Base-by-base conservation (phyloP, 2,329 filamentous ascomycete genomes). In the Lachnellula subtilissima region DNA sequence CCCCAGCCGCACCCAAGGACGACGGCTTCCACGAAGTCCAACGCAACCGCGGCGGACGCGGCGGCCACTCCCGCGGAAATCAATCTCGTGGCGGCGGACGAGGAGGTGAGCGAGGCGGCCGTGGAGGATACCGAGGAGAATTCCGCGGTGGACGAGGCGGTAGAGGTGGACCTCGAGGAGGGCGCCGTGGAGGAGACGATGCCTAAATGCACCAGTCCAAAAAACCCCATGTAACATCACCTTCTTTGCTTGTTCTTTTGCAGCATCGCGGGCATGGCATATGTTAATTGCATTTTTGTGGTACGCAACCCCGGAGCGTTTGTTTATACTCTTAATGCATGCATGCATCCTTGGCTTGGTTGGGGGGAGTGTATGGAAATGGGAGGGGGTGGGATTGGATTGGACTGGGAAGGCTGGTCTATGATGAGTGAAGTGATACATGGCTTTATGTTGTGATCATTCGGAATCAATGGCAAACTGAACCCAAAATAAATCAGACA, bases 11-110 rank as follows among this genome's bases (percentile, higher is more conserved):
- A 36, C 72, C 74, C 48, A 74, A 78, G 50, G 78, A 78, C 62
- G 88, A 90, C 66, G 88, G 87, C 23, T 91, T 91, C 78, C 84
- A 87, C 57, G 83, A 87, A 66, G 87, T 91, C 11, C 82, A 82
- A 66, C 73, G 56, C 25, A 50, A 50, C 15, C 28, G 39, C 25
- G 23, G 52, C 66, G 81, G 82, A 54, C 77, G 78, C 65, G 75
- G 73, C 55, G 75, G 73, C 55, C 76, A 81, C 50, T 81, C 83
- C 55, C 75, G 73, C 39, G 69, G 73, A 22, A 15, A 14, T 4
- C 25, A 5, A 28, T 17, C n/a, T 54, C 75, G 75, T 37, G 71
- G 74, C 45, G 75, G 78, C 49, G 76, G 82, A 53, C 79, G 80
- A 32, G 75, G 81, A 58, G 75, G 75, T 51, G 75, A 28, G 5